Conservation (phyloP, 495 filamentous ascomycete genomes). For the Hypoxylon fuscum region DNA sequence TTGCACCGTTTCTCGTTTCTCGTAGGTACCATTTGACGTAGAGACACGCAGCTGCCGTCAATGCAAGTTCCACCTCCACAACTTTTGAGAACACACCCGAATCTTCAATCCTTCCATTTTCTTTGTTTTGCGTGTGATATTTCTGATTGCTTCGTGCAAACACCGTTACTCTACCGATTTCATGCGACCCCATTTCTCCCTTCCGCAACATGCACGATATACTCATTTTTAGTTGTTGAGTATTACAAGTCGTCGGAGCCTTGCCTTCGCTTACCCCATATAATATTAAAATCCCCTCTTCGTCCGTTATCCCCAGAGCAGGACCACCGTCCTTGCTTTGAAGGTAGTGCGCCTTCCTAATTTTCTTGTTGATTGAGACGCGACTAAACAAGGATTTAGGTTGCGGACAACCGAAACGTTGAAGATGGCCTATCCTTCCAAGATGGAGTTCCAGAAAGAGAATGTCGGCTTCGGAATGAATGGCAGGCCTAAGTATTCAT, state of each 20-base stretch:
- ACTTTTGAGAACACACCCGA: background rate
- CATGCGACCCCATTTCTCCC: background rate
- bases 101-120: background rate
- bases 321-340: too few species aligned
- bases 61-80: background rate
- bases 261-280: too few species aligned
- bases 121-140: conserved; percentile 9
- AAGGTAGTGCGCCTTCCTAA: too few species aligned
- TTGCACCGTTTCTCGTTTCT: too few species aligned
- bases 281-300: too few species aligned
- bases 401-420: background rate
- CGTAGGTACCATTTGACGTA: background rate
- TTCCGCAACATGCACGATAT: background rate
- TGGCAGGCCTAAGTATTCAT: background rate
- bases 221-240: background rate
- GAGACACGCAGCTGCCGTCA: background rate
- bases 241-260: too few species aligned
- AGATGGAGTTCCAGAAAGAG: background rate
- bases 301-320: too few species aligned
- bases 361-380: too few species aligned
- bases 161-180: background rate
- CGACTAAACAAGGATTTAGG: background rate
- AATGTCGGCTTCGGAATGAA: background rate
- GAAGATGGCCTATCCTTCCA: background rate
- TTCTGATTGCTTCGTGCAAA: conserved; percentile 33